Evolutionary conservation across 225 moss, liverwort and hornwort species (phyloP), one percentile per base, ranked within the genome.

Genomic region (Neckera pumila): DNA sequence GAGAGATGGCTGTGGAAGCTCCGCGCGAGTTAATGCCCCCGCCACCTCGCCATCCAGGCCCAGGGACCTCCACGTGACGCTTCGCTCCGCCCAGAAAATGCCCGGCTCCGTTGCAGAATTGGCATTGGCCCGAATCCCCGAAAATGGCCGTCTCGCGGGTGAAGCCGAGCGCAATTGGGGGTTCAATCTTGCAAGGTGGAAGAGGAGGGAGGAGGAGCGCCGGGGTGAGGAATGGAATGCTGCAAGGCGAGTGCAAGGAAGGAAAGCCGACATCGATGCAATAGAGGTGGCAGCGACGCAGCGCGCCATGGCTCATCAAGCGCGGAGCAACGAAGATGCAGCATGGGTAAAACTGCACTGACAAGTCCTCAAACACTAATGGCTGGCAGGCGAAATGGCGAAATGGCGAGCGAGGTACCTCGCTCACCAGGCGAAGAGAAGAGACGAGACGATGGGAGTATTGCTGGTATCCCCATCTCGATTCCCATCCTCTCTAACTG

Each of bases 31-130:
- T 64, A 99, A 83, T 34, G 97, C 95, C 31, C 91, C 89, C n/a
- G 91, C 89, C 65, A 99, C 74, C 86, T 94, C 94, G 56, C 87
- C 80, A 18, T 95, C 94, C 62, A 99, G 84, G 17, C 96, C 96
- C 85, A 99, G 57, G 3, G 94, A 95, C 71, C 62, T 90, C 98
- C 97, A 99, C 4, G 95, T 94, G 36, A 96, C 93, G 49, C 92
- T 91, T 60, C 86, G 78, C 84, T 95, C 94, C 56, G 98, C 94
- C 82, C 97, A 90, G 84, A 98, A 98, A 20, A 90, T 87, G 9
- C 93, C 98, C 38, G 28, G 81, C 23, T 86, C 89, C 12, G 42
- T 53, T 62, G 82, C 84, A 14, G 65, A n/a, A 45, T 77, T 76
- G 43, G 49, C 79, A 9, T 65, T 87, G 13, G 91, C 88, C 16